A percentile compares a stretch with the other conserved stretches of the same genome.
Conservation (phyloP, 495 filamentous ascomycete species). For the Talaromyces trachyspermus region DNA sequence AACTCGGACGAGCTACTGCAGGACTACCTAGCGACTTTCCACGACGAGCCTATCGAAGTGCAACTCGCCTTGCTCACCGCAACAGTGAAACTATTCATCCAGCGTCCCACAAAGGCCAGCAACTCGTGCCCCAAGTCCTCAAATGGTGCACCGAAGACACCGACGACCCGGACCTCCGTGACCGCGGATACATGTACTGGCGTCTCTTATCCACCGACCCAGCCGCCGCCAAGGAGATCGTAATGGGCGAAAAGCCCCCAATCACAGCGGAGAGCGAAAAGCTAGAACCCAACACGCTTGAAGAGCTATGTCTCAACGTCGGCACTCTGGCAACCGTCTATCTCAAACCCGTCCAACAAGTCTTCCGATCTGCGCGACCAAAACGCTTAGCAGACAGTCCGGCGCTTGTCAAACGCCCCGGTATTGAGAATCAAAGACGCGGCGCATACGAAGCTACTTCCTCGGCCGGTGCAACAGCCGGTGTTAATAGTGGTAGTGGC, state of each 20-base stretch:
- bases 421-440: slow-evolving; percentile 38
- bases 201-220: slow-evolving; percentile 92
- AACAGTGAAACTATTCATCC: slow-evolving; percentile 97
- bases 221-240: slow-evolving; percentile 72
- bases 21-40: slow-evolving; percentile 88
- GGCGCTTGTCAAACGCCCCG: slow-evolving; percentile 66
- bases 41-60: slow-evolving; percentile 90
- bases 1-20: slow-evolving; percentile 91
- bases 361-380: slow-evolving; percentile 87
- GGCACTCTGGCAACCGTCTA: slow-evolving; percentile 96
- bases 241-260: slow-evolving; percentile 95
- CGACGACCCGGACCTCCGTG: slow-evolving; percentile 92
- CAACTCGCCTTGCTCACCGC: slow-evolving; percentile 92
- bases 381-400: slow-evolving; percentile 71
- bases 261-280: slow-evolving; percentile 97
- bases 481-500: too few species aligned
- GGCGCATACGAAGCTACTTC: slow-evolving; percentile 21
- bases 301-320: slow-evolving; percentile 95
- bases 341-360: slow-evolving; percentile 92
- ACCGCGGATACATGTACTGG: slow-evolving; percentile 99
- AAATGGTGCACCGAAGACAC: slow-evolving; percentile 99
- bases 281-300: slow-evolving; percentile 81
- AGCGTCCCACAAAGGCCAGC: slow-evolving; percentile 87
- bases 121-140: slow-evolving; percentile 89
- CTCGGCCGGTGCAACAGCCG: slow-evolving; percentile 12